These are phyloP conservation scores for Tolypocladium guangdongense DNA, from an alignment of 2,329 filamentous ascomycete species.

Conservation along the genomic window DNA sequence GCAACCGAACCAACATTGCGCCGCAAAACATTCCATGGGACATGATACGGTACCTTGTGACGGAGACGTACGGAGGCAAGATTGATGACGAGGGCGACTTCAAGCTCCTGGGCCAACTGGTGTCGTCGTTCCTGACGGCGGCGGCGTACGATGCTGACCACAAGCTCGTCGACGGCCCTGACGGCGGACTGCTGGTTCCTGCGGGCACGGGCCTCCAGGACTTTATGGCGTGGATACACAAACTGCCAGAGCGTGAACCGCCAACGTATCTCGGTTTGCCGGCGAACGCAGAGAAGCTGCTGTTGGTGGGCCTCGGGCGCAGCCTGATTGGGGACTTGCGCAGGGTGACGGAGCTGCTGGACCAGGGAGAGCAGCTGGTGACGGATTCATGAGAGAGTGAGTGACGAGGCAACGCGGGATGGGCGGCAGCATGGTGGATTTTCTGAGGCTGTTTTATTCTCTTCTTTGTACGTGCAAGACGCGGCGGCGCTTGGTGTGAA, in stretches of 20 bases:
- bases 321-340: conserved; percentile 76
- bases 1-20: conserved; percentile 82
- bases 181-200: conserved; percentile 62
- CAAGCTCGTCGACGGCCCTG: conserved; percentile 63
- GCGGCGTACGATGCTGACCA: conserved; percentile 88
- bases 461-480: neutral
- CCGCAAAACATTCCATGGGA: conserved; percentile 94
- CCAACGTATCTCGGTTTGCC: conserved; percentile 90
- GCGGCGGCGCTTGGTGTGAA: neutral
- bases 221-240: conserved; percentile 86
- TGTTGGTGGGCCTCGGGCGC: conserved; percentile 78
- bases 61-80: conserved; percentile 95
- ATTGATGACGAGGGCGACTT: conserved; percentile 89
- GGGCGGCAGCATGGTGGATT: neutral
- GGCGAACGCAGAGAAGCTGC: conserved; percentile 89
- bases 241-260: conserved; percentile 86
- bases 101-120: conserved; percentile 58
- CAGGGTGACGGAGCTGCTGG: conserved; percentile 75
- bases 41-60: conserved; percentile 81
- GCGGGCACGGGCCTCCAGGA: conserved; percentile 72
- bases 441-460: neutral
- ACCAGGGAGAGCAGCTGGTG: conserved; percentile 89
- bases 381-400: conserved; percentile 35
- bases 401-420: neutral
- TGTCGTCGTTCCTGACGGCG: conserved; percentile 69